Evolutionary conservation across 176 grass and related monocot species (phyloP).

Genomic region (Pontederia paniculata): DNA sequence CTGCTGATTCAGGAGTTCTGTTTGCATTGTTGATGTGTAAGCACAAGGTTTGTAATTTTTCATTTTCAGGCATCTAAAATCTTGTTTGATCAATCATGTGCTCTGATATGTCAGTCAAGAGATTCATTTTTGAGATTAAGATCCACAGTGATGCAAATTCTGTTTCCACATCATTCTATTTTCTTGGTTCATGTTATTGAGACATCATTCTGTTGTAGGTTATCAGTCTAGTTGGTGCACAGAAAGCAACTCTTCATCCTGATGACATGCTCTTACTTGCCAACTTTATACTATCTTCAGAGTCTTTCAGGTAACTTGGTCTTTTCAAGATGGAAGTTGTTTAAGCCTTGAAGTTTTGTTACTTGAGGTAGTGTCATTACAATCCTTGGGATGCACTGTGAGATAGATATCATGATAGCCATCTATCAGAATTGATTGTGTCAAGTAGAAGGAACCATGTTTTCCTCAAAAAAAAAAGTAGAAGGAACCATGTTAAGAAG

Average conservation of each 20-base stretch:
- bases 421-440: no score
- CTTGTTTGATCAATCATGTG: conserved; percentile 11
- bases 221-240: conserved; percentile 92
- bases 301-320: conserved; percentile 82
- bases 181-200: background rate
- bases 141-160: no score
- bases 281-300: conserved; percentile 83
- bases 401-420: no score
- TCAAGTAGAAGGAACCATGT: no score
- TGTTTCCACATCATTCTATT: background rate
- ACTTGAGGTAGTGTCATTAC: no score
- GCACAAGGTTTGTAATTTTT: conserved; percentile 53
- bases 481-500: no score
- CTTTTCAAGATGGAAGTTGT: no score
- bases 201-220: conserved; percentile 35
- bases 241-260: conserved; percentile 83
- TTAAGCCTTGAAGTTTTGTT: no score
- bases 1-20: conserved; percentile 87
- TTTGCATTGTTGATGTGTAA: conserved; percentile 95
- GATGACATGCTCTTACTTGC: conserved; percentile 94
- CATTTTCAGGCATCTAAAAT: conserved; percentile 3
- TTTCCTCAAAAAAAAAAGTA: no score
- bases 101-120: no score
- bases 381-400: no score
- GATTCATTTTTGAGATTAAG: no score